A percentile compares a stretch with the other conserved stretches of the same genome.
Evolutionary conservation across 768 basidiomycete genomes (phyloP).

Genomic region (Pleurotus citrinopileatus): DNA sequence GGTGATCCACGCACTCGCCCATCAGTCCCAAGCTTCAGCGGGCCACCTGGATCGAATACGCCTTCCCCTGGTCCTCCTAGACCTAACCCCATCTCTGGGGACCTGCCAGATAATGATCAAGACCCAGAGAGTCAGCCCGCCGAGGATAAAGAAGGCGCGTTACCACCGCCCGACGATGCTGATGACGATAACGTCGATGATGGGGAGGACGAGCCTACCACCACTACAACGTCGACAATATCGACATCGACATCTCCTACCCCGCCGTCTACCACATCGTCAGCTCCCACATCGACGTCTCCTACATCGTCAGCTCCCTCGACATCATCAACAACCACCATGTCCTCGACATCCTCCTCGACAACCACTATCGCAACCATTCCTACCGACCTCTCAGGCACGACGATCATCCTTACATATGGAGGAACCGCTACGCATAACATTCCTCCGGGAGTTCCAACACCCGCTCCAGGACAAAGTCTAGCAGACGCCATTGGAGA

Average conservation of each 20-base stretch:
- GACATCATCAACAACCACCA: neutral
- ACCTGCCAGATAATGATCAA: too few relatives aligned
- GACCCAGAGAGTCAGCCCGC: too few relatives aligned
- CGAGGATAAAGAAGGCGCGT: neutral
- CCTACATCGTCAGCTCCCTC: neutral
- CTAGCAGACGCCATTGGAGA: constrained; percentile 1
- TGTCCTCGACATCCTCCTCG: neutral
- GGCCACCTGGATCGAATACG: neutral
- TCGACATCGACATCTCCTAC: constrained; percentile 20
- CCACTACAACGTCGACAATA: constrained; percentile 20
- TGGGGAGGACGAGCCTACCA: neutral
- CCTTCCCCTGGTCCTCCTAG: neutral
- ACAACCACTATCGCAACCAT: neutral
- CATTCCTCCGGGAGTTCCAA: neutral
- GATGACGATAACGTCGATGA: constrained; percentile 1
- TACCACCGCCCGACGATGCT: neutral
- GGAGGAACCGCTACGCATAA: neutral
- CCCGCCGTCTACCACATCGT: constrained; percentile 17
- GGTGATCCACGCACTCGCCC: neutral
- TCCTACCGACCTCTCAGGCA: neutral
- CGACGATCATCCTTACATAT: constrained; percentile 5
- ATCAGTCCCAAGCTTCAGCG: neutral
- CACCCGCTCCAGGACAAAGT: constrained; percentile 4
- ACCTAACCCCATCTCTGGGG: neutral
- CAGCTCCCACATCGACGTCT: neutral